A percentile compares a stretch with the other conserved stretches of the same genome.
Conservation (phyloP, 2,329 filamentous ascomycete genomes). For the Cladobotryum mycophilum region DNA sequence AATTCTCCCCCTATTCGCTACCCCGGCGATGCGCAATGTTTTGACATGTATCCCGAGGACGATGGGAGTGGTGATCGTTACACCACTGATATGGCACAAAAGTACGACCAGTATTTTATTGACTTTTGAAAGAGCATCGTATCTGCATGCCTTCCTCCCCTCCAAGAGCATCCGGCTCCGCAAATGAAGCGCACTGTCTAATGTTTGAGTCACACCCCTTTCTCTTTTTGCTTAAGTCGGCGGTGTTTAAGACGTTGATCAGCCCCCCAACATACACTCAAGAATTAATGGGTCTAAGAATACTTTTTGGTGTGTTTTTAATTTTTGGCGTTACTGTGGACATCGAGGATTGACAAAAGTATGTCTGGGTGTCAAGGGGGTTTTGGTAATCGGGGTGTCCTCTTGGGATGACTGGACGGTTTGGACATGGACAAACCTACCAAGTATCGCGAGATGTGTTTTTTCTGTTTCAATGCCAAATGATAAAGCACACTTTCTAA, state of each 20-base stretch:
- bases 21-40: conserved; percentile 71
- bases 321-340: neutral
- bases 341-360: neutral
- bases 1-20: conserved; percentile 67
- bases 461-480: too few species aligned
- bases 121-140: conserved; percentile 52
- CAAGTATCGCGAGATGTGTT: too few species aligned
- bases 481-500: too few species aligned
- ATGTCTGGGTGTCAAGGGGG: too few species aligned
- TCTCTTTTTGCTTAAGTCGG: neutral
- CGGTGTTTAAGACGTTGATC: too few species aligned
- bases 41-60: conserved; percentile 77
- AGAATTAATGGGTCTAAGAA: neutral
- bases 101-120: conserved; percentile 65
- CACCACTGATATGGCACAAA: conserved; percentile 59
- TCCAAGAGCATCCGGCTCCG: too few species aligned
- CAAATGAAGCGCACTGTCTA: too few species aligned
- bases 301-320: neutral
- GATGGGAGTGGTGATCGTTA: conserved; percentile 59
- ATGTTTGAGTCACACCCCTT: neutral
- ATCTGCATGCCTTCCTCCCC: neutral
- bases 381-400: too few species aligned
- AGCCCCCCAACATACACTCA: neutral
- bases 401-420: too few species aligned
- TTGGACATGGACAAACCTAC: too few species aligned